Evolutionary conservation across 306 rosid species (phyloP), one percentile per base, ranked within the genome.

Genomic region (Gastrolobium villosum): DNA sequence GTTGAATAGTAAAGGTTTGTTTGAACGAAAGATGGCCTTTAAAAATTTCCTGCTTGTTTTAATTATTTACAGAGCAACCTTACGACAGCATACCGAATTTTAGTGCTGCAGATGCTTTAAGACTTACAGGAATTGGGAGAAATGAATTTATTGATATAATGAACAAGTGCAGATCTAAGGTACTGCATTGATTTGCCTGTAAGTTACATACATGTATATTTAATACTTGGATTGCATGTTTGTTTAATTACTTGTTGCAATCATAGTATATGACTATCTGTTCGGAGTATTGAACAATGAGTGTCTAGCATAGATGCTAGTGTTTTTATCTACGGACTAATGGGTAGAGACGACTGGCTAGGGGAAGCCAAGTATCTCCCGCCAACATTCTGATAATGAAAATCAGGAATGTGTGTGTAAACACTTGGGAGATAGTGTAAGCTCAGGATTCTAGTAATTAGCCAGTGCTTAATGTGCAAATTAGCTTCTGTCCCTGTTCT

Each of bases 71-170:
- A 93, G 99, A 95, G 88, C 94, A 92, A 84, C 91, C 99, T 81
- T 95, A 95, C 79, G 99, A 93, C 81, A 93, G 99, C 96, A 92
- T 95, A 85, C 99, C 99, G 26, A 95, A 95, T 85, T 95, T 95
- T 78, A 95, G 97, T 66, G 99, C 98, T 32, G 98, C 98, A 0
- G 98, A 94, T 88, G 98, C 98, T 65, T 85, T 94, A 85, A 91
- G 97, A 65, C 89, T 94, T 69, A 94, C 96, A 46, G 98, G 98
- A 70, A 89, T 94, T 11, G 97, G 97, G 79, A 92, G 98, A 85
- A 92, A 94, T 68, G 98, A 94, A 78, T 94, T 94, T 86, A 94
- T 94, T 85, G 98, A 94, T 86, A 90, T 92, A 77, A 94, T 94
- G 98, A 94, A 94, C 83, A 94, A 92, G 84, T 94, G 98, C 86